Conservation (phyloP, 805 yeast genomes). For the Millerozyma miso region DNA sequence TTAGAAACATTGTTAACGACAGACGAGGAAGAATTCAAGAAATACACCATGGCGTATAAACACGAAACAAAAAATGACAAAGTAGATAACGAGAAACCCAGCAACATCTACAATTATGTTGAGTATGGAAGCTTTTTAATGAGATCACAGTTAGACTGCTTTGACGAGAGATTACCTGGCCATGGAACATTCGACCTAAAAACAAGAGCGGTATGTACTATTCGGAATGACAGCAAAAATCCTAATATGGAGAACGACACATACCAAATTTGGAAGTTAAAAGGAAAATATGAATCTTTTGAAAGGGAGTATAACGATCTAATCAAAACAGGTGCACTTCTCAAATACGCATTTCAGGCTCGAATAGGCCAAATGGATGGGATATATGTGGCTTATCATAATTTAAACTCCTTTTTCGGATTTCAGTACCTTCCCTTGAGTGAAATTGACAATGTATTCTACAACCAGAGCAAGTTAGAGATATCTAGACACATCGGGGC, state of each 20-base stretch:
- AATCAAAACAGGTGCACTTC: slow-evolving; percentile 61
- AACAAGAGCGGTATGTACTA: slow-evolving; percentile 85
- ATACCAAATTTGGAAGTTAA: slow-evolving; percentile 59
- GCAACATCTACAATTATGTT: slow-evolving; percentile 65
- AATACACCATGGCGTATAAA: slow-evolving; percentile 20
- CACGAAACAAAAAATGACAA: slow-evolving; percentile 1
- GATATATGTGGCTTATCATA: slow-evolving; percentile 87
- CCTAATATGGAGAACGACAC: slow-evolving; percentile 53
- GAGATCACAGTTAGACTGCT: slow-evolving; percentile 89
- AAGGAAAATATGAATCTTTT: slow-evolving; percentile 74
- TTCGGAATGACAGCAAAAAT: slow-evolving; percentile 70
- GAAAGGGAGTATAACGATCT: slow-evolving; percentile 78
- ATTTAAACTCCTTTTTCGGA: slow-evolving; percentile 75
- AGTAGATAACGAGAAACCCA: slow-evolving; percentile 12
- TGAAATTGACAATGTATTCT: slow-evolving; percentile 56
- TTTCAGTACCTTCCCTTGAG: slow-evolving; percentile 80
- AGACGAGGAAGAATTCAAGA: slow-evolving; percentile 47
- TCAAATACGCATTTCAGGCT: slow-evolving; percentile 88
- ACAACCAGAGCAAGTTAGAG: slow-evolving; percentile 10
- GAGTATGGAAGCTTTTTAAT: slow-evolving; percentile 62
- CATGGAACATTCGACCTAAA: slow-evolving; percentile 90
- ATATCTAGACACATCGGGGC: slow-evolving; percentile 12
- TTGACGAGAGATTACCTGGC: slow-evolving; percentile 74
- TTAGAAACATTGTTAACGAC: slow-evolving; percentile 74
- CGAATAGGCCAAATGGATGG: slow-evolving; percentile 97